Evolutionary conservation across 352 stramenopile species (phyloP).

Genomic region (Globisporangium paddicum): DNA sequence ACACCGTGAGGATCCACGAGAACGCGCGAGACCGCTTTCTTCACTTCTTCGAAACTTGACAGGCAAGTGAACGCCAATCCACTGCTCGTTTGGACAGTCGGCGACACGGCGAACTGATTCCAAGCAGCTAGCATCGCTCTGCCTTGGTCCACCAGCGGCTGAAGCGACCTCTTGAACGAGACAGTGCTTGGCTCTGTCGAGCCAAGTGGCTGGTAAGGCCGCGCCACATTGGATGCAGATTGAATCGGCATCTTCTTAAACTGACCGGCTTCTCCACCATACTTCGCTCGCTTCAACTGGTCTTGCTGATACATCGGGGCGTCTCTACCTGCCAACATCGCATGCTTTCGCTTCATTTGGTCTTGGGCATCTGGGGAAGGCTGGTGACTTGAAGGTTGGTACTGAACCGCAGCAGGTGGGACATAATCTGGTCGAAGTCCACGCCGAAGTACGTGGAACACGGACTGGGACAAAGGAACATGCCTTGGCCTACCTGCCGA

Average conservation of each 20-base stretch:
- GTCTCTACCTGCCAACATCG: neutral
- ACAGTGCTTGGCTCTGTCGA: slow-evolving; percentile 7
- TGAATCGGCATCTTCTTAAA: slow-evolving; percentile 2
- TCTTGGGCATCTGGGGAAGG: slow-evolving; percentile 12
- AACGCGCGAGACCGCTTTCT: slow-evolving; percentile 65
- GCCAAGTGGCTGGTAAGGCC: slow-evolving; percentile 3
- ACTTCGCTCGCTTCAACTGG: slow-evolving; percentile 15
- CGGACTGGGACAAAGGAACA: slow-evolving; percentile 36
- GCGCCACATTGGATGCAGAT: neutral
- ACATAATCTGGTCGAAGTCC: slow-evolving; percentile 11
- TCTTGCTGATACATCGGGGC: slow-evolving; percentile 4
- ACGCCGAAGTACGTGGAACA: slow-evolving; percentile 29
- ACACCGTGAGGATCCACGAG: slow-evolving; percentile 39
- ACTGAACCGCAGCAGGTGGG: neutral
- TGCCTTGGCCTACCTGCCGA: slow-evolving; percentile 22
- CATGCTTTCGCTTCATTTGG: slow-evolving; percentile 18
- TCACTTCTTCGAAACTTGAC: slow-evolving; percentile 77
- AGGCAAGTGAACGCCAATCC: slow-evolving; percentile 59
- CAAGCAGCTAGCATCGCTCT: slow-evolving; percentile 67
- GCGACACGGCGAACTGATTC: slow-evolving; percentile 59
- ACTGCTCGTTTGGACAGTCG: slow-evolving; percentile 48
- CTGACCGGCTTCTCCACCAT: neutral
- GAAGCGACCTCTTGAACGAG: slow-evolving; percentile 48
- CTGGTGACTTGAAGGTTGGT: neutral
- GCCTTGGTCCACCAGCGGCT: slow-evolving; percentile 61